These are phyloP conservation scores for Dipteronia sinensis DNA, from an alignment of 345 rosid genomes.

Conservation along the genomic window DNA sequence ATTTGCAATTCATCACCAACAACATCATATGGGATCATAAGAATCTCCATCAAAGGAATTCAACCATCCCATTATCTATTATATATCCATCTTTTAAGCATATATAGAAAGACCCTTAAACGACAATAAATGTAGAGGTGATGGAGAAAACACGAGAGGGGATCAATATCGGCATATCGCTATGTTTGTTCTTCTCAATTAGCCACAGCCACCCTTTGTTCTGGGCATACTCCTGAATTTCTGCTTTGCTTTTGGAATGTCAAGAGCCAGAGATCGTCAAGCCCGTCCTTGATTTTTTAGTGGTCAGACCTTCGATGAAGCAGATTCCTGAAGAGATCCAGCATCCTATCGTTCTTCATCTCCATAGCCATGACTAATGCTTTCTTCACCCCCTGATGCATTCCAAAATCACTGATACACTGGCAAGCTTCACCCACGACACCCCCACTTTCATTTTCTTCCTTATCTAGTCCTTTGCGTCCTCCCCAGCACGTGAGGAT, in stretches of 20 bases:
- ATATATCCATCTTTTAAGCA: conserved; percentile 32
- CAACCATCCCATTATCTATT: conserved; percentile 29
- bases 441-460: conserved; percentile 89
- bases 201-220: conserved; percentile 67
- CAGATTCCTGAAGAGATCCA: conserved; percentile 79
- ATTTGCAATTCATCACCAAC: conserved; percentile 11
- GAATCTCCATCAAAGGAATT: conserved; percentile 38
- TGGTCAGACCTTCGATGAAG: conserved; percentile 83
- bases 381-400: conserved; percentile 99
- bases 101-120: conserved; percentile 9
- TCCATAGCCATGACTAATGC: conserved; percentile 99
- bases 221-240: conserved; percentile 77
- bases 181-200: conserved; percentile 9
- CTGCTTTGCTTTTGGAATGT: conserved; percentile 89
- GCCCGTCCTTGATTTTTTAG: conserved; percentile 84
- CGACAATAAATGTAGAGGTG: conserved; percentile 8
- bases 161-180: not conserved
- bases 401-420: conserved; percentile 92
- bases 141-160: not conserved
- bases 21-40: conserved; percentile 30
- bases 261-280: conserved; percentile 86
- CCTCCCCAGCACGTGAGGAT: conserved; percentile 99
- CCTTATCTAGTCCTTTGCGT: conserved; percentile 95
- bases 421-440: conserved; percentile 92
- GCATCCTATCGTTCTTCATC: conserved; percentile 87